Evolutionary conservation across 345 rosid genomes (phyloP), one percentile per base, ranked within the genome.

Genomic region (Eucalyptus fibrosa): DNA sequence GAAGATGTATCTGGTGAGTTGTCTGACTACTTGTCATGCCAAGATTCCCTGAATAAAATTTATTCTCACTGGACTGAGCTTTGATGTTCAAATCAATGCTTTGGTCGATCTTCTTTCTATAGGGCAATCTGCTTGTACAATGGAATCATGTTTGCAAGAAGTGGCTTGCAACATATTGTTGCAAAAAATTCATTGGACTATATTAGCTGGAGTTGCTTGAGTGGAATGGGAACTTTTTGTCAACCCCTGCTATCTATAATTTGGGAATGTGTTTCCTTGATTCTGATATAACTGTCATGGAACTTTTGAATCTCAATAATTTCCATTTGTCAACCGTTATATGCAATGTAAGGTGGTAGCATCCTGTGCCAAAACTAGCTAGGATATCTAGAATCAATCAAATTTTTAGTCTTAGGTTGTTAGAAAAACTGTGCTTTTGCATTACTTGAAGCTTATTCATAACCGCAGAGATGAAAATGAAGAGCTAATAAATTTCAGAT

Each of bases 1-100:
- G 89, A 87, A 90, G 91, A 90, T 82, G 91, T 90, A 24, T 90
- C 91, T 56, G 91, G 91, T 89, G 85, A 87, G 91, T 86, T 34
- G 40, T 45, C 44, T 72, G 51, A 30, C 72, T 50, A 42, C 65
- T 55, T 55, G 80, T 28, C 47, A 45, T 89, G 42, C 77, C 56
- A 40, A 34, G 40, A 30, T 47, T 50, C 37, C 59, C 42, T 86
- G 87, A 47, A 53, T n/a, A 13, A 47, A 50, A 86, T 50, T n/a
- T 86, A 34, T 26, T 86, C 28, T 17, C 23, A 16, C 30, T 77
- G 77, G 77, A 65, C 77, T 65, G 77, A 65, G 37, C 77, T 65
- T n/a, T 65, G 77, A 16, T 65, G 19, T 65, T 65, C 77, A 65
- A 65, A 65, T 65, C 77, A n/a, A 16, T n/a, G 77, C 69, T 62